These are phyloP conservation scores for Citrus unshiu DNA, from an alignment of 345 rosid species.

Conservation along the genomic window DNA sequence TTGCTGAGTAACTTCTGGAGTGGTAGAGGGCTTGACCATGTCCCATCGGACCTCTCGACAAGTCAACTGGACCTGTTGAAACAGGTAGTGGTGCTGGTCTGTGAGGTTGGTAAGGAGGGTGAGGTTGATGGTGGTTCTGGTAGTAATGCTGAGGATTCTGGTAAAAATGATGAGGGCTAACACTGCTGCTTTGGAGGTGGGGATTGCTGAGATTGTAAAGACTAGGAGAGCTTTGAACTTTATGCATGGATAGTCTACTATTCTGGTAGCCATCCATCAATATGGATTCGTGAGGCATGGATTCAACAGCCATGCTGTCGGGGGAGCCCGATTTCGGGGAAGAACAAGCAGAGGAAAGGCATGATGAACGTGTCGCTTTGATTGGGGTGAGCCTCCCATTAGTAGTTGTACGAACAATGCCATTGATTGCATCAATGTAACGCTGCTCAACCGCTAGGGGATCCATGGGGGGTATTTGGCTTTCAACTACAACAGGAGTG, in stretches of 20 bases:
- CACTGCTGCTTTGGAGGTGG: constrained; percentile 11
- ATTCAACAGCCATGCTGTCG: constrained; percentile 29
- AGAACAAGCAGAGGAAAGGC: constrained; percentile 53
- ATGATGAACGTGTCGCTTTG: constrained; percentile 29
- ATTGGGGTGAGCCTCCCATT: constrained; percentile 27
- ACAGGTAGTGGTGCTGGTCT: not conserved
- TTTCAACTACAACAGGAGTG: constrained; percentile 35
- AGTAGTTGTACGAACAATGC: constrained; percentile 29
- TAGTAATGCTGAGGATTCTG: constrained; percentile 32
- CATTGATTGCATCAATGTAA: constrained; percentile 82
- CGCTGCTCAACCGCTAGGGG: constrained; percentile 54
- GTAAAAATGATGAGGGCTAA: constrained; percentile 17
- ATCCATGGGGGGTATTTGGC: constrained; percentile 31
- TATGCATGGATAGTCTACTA: constrained; percentile 42
- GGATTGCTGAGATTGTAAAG: constrained; percentile 36
- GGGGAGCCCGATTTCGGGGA: constrained; percentile 65
- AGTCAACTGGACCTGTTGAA: constrained; percentile 16
- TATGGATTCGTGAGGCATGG: constrained; percentile 22
- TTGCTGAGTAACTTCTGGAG: constrained; percentile 15
- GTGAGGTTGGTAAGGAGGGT: constrained; percentile 17
- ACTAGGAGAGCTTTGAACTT: constrained; percentile 72
- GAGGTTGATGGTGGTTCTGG: constrained; percentile 32
- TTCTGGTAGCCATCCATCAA: constrained; percentile 15
- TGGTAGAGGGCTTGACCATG: constrained; percentile 17
- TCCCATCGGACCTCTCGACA: constrained; percentile 18